phyloP scores from a whole-genome alignment of 106 monocot genomes.

The Dioscorea zingiberensis region DNA sequence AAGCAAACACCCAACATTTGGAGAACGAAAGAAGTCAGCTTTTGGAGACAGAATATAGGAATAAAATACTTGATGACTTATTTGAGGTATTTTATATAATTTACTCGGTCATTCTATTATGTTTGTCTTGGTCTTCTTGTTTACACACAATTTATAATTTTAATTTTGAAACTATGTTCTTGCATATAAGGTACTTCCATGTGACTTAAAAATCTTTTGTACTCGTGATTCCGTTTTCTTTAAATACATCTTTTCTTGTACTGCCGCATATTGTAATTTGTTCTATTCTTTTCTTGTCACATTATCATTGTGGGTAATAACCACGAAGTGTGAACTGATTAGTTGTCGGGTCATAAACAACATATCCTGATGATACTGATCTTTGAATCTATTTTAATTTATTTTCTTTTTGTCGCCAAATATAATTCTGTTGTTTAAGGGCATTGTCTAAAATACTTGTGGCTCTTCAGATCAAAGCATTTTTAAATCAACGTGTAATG shows the following conservation, averaged over 20 bases:
- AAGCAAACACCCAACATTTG: constrained; percentile 8
- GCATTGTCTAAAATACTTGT: neutral
- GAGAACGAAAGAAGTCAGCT: constrained; percentile 73
- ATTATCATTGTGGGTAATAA: too few species aligned
- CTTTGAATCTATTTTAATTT: neutral
- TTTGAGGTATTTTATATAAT: constrained; percentile 60
- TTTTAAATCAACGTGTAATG: constrained; percentile 71
- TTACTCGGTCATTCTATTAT: neutral
- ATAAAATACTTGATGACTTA: constrained; percentile 92
- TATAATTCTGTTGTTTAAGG: neutral
- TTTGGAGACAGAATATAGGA: constrained; percentile 91
- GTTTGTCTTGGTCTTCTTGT: neutral
- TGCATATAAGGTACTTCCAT: too few species aligned
- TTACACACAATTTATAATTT: too few species aligned
- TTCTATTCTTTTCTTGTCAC: too few species aligned
- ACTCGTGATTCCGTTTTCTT: too few species aligned
- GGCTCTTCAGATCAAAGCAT: constrained; percentile 62
- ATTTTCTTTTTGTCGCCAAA: neutral
- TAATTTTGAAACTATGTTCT: too few species aligned
- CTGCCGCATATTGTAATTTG: too few species aligned
- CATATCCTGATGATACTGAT: too few species aligned
- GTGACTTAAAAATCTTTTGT: too few species aligned
- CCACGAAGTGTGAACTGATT: too few species aligned
- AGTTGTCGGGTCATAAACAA: too few species aligned
- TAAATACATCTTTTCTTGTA: too few species aligned